Conservation (phyloP, 139 green algal genomes). For the Yamagishiella unicocca region DNA sequence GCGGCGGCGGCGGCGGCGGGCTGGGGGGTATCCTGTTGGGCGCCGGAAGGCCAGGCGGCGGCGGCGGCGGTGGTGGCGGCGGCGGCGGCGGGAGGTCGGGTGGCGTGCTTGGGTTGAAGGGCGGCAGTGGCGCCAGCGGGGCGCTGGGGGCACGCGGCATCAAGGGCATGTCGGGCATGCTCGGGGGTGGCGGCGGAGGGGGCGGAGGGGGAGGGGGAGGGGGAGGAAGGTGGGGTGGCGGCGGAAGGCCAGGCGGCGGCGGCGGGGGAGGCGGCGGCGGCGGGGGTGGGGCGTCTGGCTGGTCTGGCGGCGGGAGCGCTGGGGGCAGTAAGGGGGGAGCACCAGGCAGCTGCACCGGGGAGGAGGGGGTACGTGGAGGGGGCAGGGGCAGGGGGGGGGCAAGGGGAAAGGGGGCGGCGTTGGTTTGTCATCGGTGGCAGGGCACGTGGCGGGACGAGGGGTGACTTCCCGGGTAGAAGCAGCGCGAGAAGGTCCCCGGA, state of each 20-base stretch:
- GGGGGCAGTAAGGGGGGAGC: too few relatives aligned
- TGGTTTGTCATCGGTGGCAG: too few relatives aligned
- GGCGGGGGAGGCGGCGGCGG: constrained; percentile 5
- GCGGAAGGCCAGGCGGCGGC: neutral
- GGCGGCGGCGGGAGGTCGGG: neutral
- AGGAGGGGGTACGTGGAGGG: too few relatives aligned
- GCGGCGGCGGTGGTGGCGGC: neutral
- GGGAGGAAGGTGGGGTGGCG: neutral
- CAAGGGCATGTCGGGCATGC: neutral
- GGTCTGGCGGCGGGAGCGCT: neutral
- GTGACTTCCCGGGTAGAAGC: too few relatives aligned
- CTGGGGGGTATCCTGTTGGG: too few relatives aligned
- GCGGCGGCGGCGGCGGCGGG: neutral
- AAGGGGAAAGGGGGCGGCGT: too few relatives aligned
- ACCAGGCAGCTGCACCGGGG: too few relatives aligned
- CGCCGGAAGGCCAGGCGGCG: neutral
- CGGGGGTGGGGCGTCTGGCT: neutral
- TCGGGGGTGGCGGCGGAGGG: neutral
- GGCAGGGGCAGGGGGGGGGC: too few relatives aligned
- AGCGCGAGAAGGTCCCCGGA: too few relatives aligned
- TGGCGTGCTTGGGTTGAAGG: neutral
- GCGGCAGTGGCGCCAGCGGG: neutral
- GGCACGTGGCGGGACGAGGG: too few relatives aligned
- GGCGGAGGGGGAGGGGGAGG: constrained; percentile 12
- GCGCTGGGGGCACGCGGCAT: neutral